Conservation (phyloP, 208 protist species). For the Phytomonas sp. region DNA sequence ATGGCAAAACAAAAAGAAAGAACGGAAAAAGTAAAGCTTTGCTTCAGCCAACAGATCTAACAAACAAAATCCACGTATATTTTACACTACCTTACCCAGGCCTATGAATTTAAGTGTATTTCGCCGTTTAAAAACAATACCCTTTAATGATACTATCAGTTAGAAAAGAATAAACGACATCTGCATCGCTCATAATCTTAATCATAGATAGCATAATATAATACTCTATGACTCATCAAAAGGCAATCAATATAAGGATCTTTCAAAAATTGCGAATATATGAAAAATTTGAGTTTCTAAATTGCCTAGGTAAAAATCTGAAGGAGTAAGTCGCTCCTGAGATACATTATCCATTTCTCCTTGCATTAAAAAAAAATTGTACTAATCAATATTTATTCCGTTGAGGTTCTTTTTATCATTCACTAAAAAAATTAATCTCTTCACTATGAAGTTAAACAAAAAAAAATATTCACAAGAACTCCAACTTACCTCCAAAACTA, state of each 20-base stretch:
- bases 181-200: background rate
- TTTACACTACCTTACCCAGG: background rate
- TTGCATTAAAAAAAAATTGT: conserved; percentile 4
- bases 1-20: conserved; percentile 3
- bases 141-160: conserved; percentile 4
- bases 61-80: background rate
- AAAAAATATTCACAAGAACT: background rate
- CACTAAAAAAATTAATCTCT: background rate
- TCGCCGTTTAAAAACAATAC: background rate
- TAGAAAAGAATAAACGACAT: conserved; percentile 3
- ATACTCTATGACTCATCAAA: background rate
- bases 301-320: background rate
- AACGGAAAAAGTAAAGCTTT: background rate
- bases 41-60: background rate
- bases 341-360: background rate
- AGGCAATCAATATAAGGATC: background rate
- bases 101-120: background rate
- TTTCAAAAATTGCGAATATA: background rate
- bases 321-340: background rate
- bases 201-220: background rate
- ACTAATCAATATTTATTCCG: background rate
- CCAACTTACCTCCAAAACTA: background rate
- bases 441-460: background rate
- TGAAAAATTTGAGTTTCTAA: background rate
- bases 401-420: background rate